phyloP scores from a whole-genome alignment of 768 basidiomycete genomes.

The Boletus rex-veris region DNA sequence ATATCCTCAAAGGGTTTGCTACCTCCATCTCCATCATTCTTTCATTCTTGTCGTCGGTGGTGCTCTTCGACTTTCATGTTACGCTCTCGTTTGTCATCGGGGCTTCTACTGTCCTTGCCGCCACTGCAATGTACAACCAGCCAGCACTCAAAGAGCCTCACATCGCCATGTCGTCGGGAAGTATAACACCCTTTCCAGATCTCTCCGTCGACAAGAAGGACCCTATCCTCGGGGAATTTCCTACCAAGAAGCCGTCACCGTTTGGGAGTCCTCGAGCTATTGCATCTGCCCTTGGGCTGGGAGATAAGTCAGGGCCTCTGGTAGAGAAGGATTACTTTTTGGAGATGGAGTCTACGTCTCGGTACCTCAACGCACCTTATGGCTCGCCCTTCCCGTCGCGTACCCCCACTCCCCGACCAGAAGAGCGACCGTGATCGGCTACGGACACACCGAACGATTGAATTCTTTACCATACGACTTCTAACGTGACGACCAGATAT shows the following conservation, averaged over 20 bases:
- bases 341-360: slow-evolving; percentile 40
- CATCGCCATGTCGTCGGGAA: slow-evolving; percentile 32
- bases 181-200: slow-evolving; percentile 38
- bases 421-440: slow-evolving; percentile 29
- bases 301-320: slow-evolving; percentile 25
- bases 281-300: slow-evolving; percentile 47
- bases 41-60: slow-evolving; percentile 91
- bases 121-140: slow-evolving; percentile 96
- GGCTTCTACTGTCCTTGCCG: slow-evolving; percentile 75
- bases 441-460: slow-evolving; percentile 14
- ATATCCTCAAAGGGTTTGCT: slow-evolving; percentile 96
- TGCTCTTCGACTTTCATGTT: slow-evolving; percentile 86
- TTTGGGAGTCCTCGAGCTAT: slow-evolving; percentile 50
- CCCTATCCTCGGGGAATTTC: slow-evolving; percentile 60
- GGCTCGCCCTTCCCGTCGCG: slow-evolving; percentile 50
- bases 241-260: slow-evolving; percentile 43
- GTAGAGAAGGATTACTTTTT: slow-evolving; percentile 35
- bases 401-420: slow-evolving; percentile 42
- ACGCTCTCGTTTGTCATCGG: slow-evolving; percentile 87
- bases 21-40: slow-evolving; percentile 92
- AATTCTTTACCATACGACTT: slow-evolving; percentile 32
- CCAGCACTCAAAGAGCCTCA: slow-evolving; percentile 42
- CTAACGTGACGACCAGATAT: slow-evolving; percentile 34
- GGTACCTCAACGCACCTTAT: slow-evolving; percentile 48
- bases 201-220: slow-evolving; percentile 47